Percentiles rank a stretch among this genome's conserved stretches.
These are phyloP conservation scores for Prunus mume DNA, from an alignment of 306 rosid genomes.

Conservation along the genomic window DNA sequence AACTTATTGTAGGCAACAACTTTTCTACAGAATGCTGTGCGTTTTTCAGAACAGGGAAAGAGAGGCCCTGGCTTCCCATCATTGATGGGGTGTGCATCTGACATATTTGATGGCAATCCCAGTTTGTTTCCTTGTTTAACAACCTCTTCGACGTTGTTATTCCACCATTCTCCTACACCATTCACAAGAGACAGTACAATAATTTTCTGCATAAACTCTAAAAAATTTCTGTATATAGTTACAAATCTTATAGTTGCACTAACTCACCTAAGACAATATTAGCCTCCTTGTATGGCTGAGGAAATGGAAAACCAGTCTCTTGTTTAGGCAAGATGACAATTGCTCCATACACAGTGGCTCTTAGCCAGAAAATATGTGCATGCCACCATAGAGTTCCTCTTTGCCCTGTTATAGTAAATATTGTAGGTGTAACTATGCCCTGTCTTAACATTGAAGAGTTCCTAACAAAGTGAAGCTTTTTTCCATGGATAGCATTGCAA, in stretches of 20 bases:
- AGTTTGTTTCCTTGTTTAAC: constrained; percentile 31
- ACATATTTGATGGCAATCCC: constrained; percentile 39
- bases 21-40: neutral
- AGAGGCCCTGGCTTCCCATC: constrained; percentile 36
- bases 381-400: constrained; percentile 43
- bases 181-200: neutral
- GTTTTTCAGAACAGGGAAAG: constrained; percentile 33
- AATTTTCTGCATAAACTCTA: neutral
- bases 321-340: constrained; percentile 27
- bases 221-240: neutral
- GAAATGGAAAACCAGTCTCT: constrained; percentile 27
- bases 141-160: constrained; percentile 31
- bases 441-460: constrained; percentile 23
- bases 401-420: constrained; percentile 32
- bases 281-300: constrained; percentile 29
- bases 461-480: too few relatives aligned
- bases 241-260: neutral
- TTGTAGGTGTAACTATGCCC: constrained; percentile 25
- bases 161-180: constrained; percentile 8
- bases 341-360: constrained; percentile 38
- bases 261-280: constrained; percentile 25
- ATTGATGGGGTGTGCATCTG: constrained; percentile 36
- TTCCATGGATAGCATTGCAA: too few relatives aligned
- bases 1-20: neutral
- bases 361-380: constrained; percentile 36